Base-by-base conservation (phyloP, 2,329 filamentous ascomycete species). In the Verticillium klebahnii region DNA sequence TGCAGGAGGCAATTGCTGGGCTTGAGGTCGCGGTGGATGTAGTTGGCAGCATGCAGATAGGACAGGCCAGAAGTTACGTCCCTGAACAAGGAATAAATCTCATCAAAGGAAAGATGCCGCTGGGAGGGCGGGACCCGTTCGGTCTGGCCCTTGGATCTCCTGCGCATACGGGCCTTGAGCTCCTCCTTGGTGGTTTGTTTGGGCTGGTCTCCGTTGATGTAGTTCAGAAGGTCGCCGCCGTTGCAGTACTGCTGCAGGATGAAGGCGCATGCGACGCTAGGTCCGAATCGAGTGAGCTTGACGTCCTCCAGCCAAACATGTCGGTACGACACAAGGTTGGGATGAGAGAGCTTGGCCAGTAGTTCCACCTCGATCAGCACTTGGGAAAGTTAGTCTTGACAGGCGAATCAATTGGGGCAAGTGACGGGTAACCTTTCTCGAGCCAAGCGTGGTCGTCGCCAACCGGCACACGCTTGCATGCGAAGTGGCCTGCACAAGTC, bases 241-340 rank as follows among this genome's bases (percentile, higher is more conserved):
- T 99, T 98, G 78, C 96, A 99, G 70, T 97, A 99, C 71, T 99
- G 93, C 72, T 99, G 95, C 8, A 99, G 82, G 62, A 99, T 99
- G 73, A 97, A 99, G 5, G 94, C 93, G 70, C 94, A 98, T 12
- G 93, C 93, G 1, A 99, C 93, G 60, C 87, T 92, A 0, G 96
- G 95, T 0, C 93, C 91, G 73, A 99, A 99, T 1, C 86, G 89
- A 65, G 85, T 94, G 59, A 96, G 85, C 67, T 90, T 86, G 60
- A 90, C 89, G 73, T 97, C 90, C 74, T 99, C 94, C 17, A 99
- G 83, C 95, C 95, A 99, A 36, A 97, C 95, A 76, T 98, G 95
- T 7, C 94, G 89, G 73, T 99, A 99, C 0, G 93, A 96, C 1
- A 99, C 95, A 9, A 99, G 82, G 65, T 99, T 99, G 62, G 93